phyloP scores from a whole-genome alignment of 345 rosid genomes.

The Populus davidiana region DNA sequence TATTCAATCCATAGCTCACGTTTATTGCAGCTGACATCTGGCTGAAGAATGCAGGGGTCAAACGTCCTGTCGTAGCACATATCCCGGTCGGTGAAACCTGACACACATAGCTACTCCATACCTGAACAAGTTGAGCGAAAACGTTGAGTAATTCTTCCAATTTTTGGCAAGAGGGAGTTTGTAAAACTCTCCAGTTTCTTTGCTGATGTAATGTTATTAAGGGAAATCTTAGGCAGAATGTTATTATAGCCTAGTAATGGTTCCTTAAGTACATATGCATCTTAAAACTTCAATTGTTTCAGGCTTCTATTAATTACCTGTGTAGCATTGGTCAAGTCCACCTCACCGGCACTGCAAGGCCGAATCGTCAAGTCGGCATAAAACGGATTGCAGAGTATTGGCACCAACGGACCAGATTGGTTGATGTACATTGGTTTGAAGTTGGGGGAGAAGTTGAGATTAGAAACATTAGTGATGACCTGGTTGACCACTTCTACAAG shows the following conservation, averaged over 20 bases:
- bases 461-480: constrained; percentile 91
- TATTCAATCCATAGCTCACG: constrained; percentile 51
- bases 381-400: constrained; percentile 80
- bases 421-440: constrained; percentile 70
- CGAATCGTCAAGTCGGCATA: constrained; percentile 55
- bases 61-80: constrained; percentile 68
- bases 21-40: constrained; percentile 67
- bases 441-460: constrained; percentile 86
- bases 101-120: constrained; percentile 66
- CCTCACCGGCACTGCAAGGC: constrained; percentile 68
- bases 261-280: neutral
- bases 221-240: neutral
- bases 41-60: constrained; percentile 61
- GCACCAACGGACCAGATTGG: constrained; percentile 88
- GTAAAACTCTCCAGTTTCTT: neutral
- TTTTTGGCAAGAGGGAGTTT: neutral
- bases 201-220: neutral
- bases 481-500: constrained; percentile 73
- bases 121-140: constrained; percentile 41
- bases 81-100: constrained; percentile 63
- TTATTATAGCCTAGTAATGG: neutral
- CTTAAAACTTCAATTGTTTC: neutral
- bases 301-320: constrained; percentile 41
- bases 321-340: constrained; percentile 69
- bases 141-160: neutral